Percentiles rank a stretch among this genome's conserved stretches.
These are phyloP conservation scores for Tylopilus orsonianus DNA, from an alignment of 1,284 basidiomycete species.

Conservation along the genomic window DNA sequence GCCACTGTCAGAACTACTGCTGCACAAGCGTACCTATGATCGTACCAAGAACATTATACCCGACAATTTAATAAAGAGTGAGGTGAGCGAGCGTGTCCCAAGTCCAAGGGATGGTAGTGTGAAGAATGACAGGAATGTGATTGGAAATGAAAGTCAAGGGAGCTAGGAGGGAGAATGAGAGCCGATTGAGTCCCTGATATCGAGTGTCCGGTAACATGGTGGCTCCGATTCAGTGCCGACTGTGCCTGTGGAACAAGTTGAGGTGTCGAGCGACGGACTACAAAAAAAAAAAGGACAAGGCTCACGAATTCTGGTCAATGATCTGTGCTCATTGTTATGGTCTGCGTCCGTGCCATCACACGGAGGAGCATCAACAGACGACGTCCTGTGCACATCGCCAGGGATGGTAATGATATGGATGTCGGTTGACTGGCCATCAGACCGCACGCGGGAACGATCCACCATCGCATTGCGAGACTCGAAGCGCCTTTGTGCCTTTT, in stretches of 20 bases:
- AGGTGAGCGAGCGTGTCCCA: background rate
- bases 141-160: background rate
- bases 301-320: background rate
- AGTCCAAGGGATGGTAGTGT: background rate
- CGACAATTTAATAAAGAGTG: background rate
- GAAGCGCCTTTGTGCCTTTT: constrained; percentile 5
- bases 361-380: background rate
- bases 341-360: background rate
- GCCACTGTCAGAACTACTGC: background rate
- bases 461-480: background rate
- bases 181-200: background rate
- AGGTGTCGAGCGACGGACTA: background rate
- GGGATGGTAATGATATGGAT: background rate
- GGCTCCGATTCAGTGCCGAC: background rate
- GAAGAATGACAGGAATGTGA: background rate
- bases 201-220: constrained; percentile 3
- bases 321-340: background rate
- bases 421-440: background rate
- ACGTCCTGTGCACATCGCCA: constrained; percentile 46
- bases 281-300: background rate
- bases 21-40: background rate
- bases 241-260: background rate
- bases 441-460: background rate
- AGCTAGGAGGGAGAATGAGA: background rate
- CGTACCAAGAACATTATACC: background rate